A percentile compares a stretch with the other conserved stretches of the same genome.
Conservation (phyloP, 768 basidiomycete species). For the Tephrocybe sp. region DNA sequence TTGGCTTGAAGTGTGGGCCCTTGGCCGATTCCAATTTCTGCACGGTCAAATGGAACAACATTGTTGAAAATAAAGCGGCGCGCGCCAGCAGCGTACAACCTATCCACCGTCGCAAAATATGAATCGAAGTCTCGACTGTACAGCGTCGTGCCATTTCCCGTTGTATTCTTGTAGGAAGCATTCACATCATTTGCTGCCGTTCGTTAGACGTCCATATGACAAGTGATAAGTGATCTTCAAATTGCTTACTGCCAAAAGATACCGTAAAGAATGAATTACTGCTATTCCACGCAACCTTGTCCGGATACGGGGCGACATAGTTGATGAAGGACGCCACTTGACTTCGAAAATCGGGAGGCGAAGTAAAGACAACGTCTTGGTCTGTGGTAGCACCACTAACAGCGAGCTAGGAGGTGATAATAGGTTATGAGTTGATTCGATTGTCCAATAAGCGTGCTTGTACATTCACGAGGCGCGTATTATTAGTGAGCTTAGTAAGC, state of each 20-base stretch:
- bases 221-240: background rate
- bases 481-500: slow-evolving; percentile 15
- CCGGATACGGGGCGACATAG: slow-evolving; percentile 15
- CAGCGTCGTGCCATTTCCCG: slow-evolving; percentile 18
- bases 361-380: slow-evolving; percentile 18
- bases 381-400: slow-evolving; percentile 21
- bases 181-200: slow-evolving; percentile 22
- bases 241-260: slow-evolving; percentile 22
- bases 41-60: slow-evolving; percentile 22
- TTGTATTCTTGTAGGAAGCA: slow-evolving; percentile 16
- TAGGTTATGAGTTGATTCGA: background rate
- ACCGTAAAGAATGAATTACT: slow-evolving; percentile 20
- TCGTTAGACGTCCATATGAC: background rate
- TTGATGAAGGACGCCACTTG: slow-evolving; percentile 20
- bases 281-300: slow-evolving; percentile 19
- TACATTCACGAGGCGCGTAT: slow-evolving; percentile 17
- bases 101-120: slow-evolving; percentile 20
- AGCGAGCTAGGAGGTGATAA: slow-evolving; percentile 18
- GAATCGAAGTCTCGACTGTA: slow-evolving; percentile 18
- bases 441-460: background rate
- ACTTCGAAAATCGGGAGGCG: slow-evolving; percentile 21
- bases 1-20: slow-evolving; percentile 17
- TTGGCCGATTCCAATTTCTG: slow-evolving; percentile 16
- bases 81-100: slow-evolving; percentile 20
- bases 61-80: slow-evolving; percentile 24